These are phyloP conservation scores for Cadophora malorum DNA, from an alignment of 2,329 filamentous ascomycete genomes.

Conservation along the genomic window DNA sequence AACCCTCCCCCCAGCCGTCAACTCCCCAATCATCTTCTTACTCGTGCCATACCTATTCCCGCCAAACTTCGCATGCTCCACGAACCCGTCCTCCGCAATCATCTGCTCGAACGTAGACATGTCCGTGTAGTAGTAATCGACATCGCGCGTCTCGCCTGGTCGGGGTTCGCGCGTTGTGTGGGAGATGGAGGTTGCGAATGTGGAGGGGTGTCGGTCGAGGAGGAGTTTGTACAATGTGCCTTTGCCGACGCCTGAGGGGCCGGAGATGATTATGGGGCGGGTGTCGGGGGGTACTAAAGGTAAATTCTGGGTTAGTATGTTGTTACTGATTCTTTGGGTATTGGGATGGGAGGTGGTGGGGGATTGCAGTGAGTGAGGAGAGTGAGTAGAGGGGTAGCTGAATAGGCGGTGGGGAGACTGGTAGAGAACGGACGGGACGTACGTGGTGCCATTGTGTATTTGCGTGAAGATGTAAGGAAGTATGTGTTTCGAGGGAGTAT, in stretches of 20 bases:
- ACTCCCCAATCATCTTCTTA: slow-evolving; percentile 77
- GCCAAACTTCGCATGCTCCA: slow-evolving; percentile 85
- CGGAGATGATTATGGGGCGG: slow-evolving; percentile 78
- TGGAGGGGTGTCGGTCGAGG: slow-evolving; percentile 62
- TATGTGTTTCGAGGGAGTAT: slow-evolving; percentile 32
- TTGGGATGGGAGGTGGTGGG: slow-evolving; percentile 23
- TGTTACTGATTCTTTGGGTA: slow-evolving; percentile 14
- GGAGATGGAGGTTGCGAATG: slow-evolving; percentile 65
- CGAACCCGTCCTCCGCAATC: slow-evolving; percentile 74
- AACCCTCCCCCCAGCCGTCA: slow-evolving; percentile 72
- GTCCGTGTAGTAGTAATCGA: slow-evolving; percentile 81
- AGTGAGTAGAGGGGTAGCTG: slow-evolving; percentile 26
- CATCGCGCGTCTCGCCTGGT: slow-evolving; percentile 74
- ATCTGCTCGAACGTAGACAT: slow-evolving; percentile 71
- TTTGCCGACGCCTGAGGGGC: slow-evolving; percentile 82
- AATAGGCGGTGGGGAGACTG: slow-evolving; percentile 23
- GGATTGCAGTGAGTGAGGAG: slow-evolving; percentile 14
- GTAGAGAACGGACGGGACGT: slow-evolving; percentile 16
- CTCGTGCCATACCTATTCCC: slow-evolving; percentile 88
- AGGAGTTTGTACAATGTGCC: slow-evolving; percentile 79
- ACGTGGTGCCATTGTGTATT: slow-evolving; percentile 45
- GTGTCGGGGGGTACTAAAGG: slow-evolving; percentile 33
- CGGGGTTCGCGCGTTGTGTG: slow-evolving; percentile 85
- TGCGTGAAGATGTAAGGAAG: slow-evolving; percentile 28
- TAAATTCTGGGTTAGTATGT: slow-evolving; percentile 2